A percentile compares a stretch with the other conserved stretches of the same genome.
Evolutionary conservation across 2,329 filamentous ascomycete species (phyloP).

Genomic region (Tolypocladium sp.): DNA sequence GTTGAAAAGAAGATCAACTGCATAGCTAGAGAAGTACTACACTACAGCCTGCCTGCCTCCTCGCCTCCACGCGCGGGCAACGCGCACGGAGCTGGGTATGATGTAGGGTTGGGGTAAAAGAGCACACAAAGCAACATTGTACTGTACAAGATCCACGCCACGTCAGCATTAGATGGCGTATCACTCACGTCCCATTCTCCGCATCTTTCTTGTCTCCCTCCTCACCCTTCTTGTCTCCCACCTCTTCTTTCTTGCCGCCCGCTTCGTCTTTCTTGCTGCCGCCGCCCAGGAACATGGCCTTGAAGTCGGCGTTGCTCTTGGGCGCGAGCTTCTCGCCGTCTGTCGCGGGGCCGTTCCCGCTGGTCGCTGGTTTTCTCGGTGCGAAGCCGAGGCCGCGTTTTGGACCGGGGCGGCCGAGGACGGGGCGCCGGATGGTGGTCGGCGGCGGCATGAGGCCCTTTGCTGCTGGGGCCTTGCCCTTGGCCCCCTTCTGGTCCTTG

Average conservation of each 20-base stretch:
- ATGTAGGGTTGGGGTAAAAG: not conserved
- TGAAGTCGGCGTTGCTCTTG: constrained; percentile 51
- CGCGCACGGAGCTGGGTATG: not conserved
- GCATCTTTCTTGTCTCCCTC: not conserved
- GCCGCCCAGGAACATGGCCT: constrained; percentile 36
- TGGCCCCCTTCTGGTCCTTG: constrained; percentile 16
- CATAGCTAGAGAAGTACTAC: not conserved
- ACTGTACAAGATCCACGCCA: not conserved
- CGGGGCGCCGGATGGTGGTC: constrained; percentile 30
- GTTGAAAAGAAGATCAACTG: not conserved
- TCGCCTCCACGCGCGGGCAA: constrained; percentile 28
- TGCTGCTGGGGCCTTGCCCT: constrained; percentile 5
- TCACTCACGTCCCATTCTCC: not conserved
- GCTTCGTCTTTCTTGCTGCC: constrained; percentile 3
- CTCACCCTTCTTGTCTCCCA: constrained; percentile 3
- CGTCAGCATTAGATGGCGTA: not conserved
- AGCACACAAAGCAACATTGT: constrained; percentile 32
- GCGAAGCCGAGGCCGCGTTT: constrained; percentile 36
- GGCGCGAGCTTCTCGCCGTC: constrained; percentile 13
- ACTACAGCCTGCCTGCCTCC: not conserved
- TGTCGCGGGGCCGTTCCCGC: constrained; percentile 14
- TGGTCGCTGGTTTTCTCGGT: constrained; percentile 12
- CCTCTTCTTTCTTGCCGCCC: not conserved
- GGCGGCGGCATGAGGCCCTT: constrained; percentile 34
- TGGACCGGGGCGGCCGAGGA: constrained; percentile 26